Conservation (phyloP, 371 early-diverging fungal genomes). For the Rhizopus arrhizus region DNA sequence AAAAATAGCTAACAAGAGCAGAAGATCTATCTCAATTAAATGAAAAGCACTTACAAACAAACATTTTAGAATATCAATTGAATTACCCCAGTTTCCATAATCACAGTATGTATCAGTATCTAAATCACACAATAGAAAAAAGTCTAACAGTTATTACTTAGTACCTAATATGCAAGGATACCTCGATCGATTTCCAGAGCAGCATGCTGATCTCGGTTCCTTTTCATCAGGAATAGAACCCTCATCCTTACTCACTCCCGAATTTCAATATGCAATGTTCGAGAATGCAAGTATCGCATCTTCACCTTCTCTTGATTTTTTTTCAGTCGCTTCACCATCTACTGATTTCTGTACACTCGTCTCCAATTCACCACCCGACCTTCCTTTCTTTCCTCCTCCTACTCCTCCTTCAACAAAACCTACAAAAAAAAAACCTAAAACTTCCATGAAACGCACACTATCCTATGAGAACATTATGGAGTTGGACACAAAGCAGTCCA, state of each 20-base stretch:
- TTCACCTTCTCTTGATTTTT: slow-evolving; percentile 18
- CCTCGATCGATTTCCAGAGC: slow-evolving; percentile 1
- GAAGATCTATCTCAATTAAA: slow-evolving; percentile 33
- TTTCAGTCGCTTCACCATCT: slow-evolving; percentile 9
- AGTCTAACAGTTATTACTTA: not conserved
- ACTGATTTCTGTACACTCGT: slow-evolving; percentile 12
- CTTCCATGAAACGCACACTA: slow-evolving; percentile 14
- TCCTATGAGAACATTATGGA: slow-evolving; percentile 29
- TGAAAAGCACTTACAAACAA: slow-evolving; percentile 31
- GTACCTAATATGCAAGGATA: slow-evolving; percentile 2
- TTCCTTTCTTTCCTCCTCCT: slow-evolving; percentile 6
- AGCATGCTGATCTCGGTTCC: not conserved
- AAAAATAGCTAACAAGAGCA: slow-evolving; percentile 27
- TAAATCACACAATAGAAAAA: not conserved
- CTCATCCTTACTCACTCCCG: slow-evolving; percentile 8
- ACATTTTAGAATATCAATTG: slow-evolving; percentile 30
- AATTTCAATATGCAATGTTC: slow-evolving; percentile 6
- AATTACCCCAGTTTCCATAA: not conserved
- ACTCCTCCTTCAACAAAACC: not conserved
- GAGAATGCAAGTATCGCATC: slow-evolving; percentile 13
- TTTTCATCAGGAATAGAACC: slow-evolving; percentile 10
- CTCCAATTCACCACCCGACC: slow-evolving; percentile 13
- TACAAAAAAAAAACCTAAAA: not conserved
- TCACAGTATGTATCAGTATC: slow-evolving; percentile 10
- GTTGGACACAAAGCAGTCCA: not conserved